phyloP scores from a whole-genome alignment of 1,139 yeast genomes.

The Sugiyamaella pinicola region DNA sequence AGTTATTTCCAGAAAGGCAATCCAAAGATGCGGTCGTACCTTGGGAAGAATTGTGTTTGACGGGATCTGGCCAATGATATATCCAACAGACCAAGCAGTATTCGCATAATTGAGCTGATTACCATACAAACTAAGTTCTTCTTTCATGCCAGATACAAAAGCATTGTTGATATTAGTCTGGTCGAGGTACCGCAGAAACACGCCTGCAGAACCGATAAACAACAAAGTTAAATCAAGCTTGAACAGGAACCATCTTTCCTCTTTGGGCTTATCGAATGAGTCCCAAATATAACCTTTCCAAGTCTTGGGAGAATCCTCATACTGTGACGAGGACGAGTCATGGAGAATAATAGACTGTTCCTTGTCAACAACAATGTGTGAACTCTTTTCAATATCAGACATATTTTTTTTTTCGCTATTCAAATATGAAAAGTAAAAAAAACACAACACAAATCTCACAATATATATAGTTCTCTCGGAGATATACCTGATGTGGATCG shows the following conservation, averaged over 20 bases:
- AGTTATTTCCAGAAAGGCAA: constrained; percentile 59
- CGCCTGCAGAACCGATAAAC: constrained; percentile 38
- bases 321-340: constrained; percentile 1
- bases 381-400: background rate
- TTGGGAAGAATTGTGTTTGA: constrained; percentile 41
- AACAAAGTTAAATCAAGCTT: constrained; percentile 37
- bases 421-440: no score
- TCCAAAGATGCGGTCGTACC: constrained; percentile 54
- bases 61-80: constrained; percentile 56
- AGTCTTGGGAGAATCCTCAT: constrained; percentile 15
- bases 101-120: constrained; percentile 64
- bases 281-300: constrained; percentile 35
- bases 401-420: background rate
- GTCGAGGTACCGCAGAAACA: constrained; percentile 30
- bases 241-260: constrained; percentile 35
- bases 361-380: background rate
- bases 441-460: no score
- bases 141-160: constrained; percentile 37
- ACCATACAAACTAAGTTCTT: constrained; percentile 53
- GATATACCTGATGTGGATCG: background rate
- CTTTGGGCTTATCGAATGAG: constrained; percentile 35
- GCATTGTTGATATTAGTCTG: constrained; percentile 36
- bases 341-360: constrained; percentile 23
- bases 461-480: no score
- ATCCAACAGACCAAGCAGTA: constrained; percentile 59